These are phyloP conservation scores for Suillus bovinus DNA, from an alignment of 768 basidiomycete species.

Conservation along the genomic window DNA sequence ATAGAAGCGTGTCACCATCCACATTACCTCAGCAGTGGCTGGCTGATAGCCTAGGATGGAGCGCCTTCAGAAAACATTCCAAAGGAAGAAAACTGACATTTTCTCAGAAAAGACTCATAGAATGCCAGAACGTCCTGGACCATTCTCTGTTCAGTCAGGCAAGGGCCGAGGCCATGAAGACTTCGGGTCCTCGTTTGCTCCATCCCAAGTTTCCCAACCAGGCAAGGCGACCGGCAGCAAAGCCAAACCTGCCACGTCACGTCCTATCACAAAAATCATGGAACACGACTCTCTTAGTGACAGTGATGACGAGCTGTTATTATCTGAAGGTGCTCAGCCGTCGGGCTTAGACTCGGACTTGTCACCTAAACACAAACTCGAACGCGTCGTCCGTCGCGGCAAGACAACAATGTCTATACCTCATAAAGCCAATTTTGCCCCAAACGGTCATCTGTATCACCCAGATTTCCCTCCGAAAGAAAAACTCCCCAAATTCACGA, in stretches of 20 bases:
- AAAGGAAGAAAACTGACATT: background rate
- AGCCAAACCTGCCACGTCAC: constrained; percentile 4
- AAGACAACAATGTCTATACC: background rate
- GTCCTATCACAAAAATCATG: background rate
- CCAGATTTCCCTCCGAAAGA: constrained; percentile 24
- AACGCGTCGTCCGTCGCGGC: constrained; percentile 13
- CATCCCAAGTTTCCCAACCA: background rate
- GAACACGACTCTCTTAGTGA: constrained; percentile 12
- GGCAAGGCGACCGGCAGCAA: constrained; percentile 14
- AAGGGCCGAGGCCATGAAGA: constrained; percentile 28
- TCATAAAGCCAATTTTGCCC: constrained; percentile 14
- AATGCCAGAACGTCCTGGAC: constrained; percentile 27
- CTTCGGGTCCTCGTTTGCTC: constrained; percentile 22
- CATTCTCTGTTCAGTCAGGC: constrained; percentile 24
- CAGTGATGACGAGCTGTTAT: constrained; percentile 32
- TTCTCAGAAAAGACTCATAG: constrained; percentile 23
- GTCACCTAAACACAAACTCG: constrained; percentile 11
- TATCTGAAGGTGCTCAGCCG: constrained; percentile 23
- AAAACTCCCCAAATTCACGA: constrained; percentile 36
- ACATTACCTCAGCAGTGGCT: constrained; percentile 7
- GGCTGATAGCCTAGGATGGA: constrained; percentile 24
- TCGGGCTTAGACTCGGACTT: constrained; percentile 16
- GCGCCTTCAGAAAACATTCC: constrained; percentile 5
- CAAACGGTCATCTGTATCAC: constrained; percentile 22
- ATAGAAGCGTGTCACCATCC: background rate